Evolutionary conservation across 805 yeast genomes (phyloP), one percentile per base, ranked within the genome.

Genomic region (Saccharomycopsis schoenii): DNA sequence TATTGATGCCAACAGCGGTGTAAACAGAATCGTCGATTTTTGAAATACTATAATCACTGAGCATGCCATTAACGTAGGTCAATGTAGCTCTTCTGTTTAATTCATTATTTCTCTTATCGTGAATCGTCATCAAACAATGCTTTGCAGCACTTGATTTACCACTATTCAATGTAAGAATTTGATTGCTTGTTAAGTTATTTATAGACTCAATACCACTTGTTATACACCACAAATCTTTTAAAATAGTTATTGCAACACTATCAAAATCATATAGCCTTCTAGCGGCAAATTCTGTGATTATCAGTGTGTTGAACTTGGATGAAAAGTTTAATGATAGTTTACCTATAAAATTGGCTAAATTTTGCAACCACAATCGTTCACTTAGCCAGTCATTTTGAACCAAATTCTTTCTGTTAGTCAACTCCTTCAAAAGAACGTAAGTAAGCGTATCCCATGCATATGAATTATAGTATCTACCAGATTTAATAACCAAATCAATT

Each of bases 391-490:
- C 92, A 1, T 72, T 76, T 71, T 89, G 96, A 39, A 85, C 75
- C 24, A 85, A 79, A 0, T 80, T 72, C 70, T 96, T 77, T n/a
- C 85, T 86, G 0, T 83, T 71, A 1, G 92, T 83, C 24, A 93
- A 75, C 65, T 94, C 81, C 68, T 83, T 79, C 68, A 92, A 74
- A 2, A 92, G 72, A 0, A 87, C 90, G 67, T 83, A 84, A 4
- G 92, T 85, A 37, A 93, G 72, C 1, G 84, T 88, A 70, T 93
- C 98, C 91, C 96, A 90, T 0, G 91, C 90, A 67, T 86, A 85
- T 4, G 74, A 79, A 58, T 85, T 86, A 69, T 90, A 89, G 68
- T 82, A 86, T 50, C 83, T 76, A 0, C 97, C 90, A 6, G 94
- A 82, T 56, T 86, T 86, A 10, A 89, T 91, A 6, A 93, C 83